A percentile compares a stretch with the other conserved stretches of the same genome.
phyloP scores from a whole-genome alignment of 352 stramenopile species.

The Phytopythium sindhum region DNA sequence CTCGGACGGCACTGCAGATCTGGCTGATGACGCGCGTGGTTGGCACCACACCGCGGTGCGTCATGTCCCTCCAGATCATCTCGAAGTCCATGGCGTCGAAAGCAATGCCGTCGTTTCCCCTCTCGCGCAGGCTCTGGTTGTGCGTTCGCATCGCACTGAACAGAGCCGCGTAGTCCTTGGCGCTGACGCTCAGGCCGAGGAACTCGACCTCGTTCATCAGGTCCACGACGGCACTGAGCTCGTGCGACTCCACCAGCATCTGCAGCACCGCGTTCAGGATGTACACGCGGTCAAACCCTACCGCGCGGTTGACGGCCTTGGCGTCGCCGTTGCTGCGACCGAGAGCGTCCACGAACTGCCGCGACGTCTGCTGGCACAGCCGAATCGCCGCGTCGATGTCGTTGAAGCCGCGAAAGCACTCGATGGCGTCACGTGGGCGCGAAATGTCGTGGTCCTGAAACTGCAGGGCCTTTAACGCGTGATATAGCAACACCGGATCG shows the following conservation, averaged over 20 bases:
- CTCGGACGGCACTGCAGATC: conserved; percentile 11
- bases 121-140: conserved; percentile 5
- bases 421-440: conserved; percentile 35
- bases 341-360: conserved; percentile 25
- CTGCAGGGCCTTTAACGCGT: conserved; percentile 40
- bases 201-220: conserved; percentile 32
- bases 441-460: conserved; percentile 38
- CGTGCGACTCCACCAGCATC: conserved; percentile 27
- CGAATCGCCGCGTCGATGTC: conserved; percentile 28
- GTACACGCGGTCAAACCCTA: conserved; percentile 11
- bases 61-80: conserved; percentile 42
- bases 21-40: conserved; percentile 34
- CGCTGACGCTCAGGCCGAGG: conserved; percentile 24
- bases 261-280: conserved; percentile 25
- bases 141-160: conserved; percentile 39
- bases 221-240: conserved; percentile 27
- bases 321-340: conserved; percentile 4
- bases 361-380: conserved; percentile 32
- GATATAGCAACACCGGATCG: conserved; percentile 34
- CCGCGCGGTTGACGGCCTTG: conserved; percentile 4
- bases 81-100: conserved; percentile 37
- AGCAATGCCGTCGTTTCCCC: neutral
- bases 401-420: conserved; percentile 36
- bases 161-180: conserved; percentile 34
- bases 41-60: conserved; percentile 21